phyloP scores from a whole-genome alignment of 2,329 filamentous ascomycete species.

The Nemania serpens region DNA sequence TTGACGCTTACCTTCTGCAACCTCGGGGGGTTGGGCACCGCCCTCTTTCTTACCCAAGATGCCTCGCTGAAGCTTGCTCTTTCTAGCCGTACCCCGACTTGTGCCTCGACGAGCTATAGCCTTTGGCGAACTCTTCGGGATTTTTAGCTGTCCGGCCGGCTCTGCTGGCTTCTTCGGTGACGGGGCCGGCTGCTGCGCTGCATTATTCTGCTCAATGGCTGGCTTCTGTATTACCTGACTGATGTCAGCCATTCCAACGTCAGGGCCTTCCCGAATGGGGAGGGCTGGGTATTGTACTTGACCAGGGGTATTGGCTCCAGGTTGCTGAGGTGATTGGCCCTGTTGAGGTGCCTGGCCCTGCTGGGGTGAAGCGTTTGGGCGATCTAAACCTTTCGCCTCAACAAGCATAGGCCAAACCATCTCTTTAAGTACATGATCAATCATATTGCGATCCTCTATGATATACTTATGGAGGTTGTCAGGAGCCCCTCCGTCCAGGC shows the following conservation, averaged over 20 bases:
- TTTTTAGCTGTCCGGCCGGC: background rate
- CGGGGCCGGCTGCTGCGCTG: background rate
- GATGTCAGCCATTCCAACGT: background rate
- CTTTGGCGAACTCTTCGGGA: background rate
- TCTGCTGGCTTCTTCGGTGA: background rate
- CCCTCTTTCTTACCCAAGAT: too few species aligned
- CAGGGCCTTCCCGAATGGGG: background rate
- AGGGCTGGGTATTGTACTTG: background rate
- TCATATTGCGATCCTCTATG: background rate
- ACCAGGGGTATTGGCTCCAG: background rate
- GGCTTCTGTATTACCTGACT: too few species aligned
- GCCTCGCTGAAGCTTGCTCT: too few species aligned
- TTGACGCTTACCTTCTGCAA: too few species aligned
- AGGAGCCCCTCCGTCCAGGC: background rate
- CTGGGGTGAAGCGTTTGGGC: background rate
- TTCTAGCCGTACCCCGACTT: too few species aligned
- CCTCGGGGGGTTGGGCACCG: too few species aligned
- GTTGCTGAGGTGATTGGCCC: background rate
- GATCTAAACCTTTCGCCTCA: background rate
- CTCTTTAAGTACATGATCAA: background rate
- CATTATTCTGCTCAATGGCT: too few species aligned
- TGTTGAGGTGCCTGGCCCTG: background rate
- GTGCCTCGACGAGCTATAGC: too few species aligned
- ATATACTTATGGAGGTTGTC: background rate
- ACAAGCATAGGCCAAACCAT: conserved; percentile 2